Base-by-base conservation (phyloP, 2,329 filamentous ascomycete genomes). In the Colletotrichum melonis region DNA sequence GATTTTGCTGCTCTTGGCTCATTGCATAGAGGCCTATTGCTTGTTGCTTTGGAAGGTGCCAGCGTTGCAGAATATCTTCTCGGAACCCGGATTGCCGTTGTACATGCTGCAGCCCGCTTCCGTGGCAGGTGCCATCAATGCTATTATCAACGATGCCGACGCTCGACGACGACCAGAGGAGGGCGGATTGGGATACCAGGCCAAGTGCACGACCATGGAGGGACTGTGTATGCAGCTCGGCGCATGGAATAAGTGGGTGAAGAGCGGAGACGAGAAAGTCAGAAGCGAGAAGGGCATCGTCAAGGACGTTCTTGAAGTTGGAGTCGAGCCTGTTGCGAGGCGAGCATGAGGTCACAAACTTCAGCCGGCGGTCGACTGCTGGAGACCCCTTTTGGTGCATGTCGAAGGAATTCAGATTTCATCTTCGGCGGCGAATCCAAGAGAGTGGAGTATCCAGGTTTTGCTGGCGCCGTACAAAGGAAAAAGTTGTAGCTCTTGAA, bases 111-210 rank as follows among this genome's bases (percentile, higher is more conserved):
- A 88, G 78, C 85, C 85, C 12, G 79, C 80, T 1, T 78, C 81
- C 4, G 81, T 86, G 63, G 79, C 77, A 5, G 81, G 84, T 14
- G 75, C 80, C 4, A 77, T 81, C 28, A 82, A 85, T 64, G 77
- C 80, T 42, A 73, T 86, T 5, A 79, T 82, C 5, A 81, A 83
- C 49, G 84, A 86, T 68, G 76, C 75, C 12, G 76, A 78, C 58
- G 85, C 85, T 6, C 79, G 80, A 74, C 82, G 76, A 74, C 75
- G 77, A 5, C 79, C 83, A 1, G 80, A 79, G 38, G 80, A 85
- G 9, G 85, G 85, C 0, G 85, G 85, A 0, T 74, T 88, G 32
- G 86, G 84, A 12, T 87, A 87, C 63, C 68, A 66, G 60, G 80
- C 78, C 3, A 78, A 79, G 8, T 82, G 79, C 58, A 83, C 77